Evolutionary conservation across 2,329 filamentous ascomycete genomes (phyloP).

Genomic region (Ophiognomonia clavigignenti-juglandacearum): DNA sequence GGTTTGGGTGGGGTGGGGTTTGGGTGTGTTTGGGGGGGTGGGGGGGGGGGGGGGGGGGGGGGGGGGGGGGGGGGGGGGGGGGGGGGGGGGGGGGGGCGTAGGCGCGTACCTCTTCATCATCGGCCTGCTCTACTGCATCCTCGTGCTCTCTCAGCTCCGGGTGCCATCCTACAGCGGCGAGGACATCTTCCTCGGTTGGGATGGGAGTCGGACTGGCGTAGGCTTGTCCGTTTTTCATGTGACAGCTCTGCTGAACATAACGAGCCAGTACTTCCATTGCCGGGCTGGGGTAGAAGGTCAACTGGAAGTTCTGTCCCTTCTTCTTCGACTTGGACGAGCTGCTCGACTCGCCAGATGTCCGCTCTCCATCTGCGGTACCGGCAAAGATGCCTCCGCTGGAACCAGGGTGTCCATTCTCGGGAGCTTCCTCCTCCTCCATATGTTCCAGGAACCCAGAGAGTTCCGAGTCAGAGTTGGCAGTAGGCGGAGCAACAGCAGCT

Average conservation of each 20-base stretch:
- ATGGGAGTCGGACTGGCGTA: neutral
- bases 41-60: too few species aligned
- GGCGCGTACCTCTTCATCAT: conserved; percentile 7
- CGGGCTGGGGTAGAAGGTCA: conserved; percentile 13
- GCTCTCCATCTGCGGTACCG: neutral
- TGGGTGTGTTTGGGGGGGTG: neutral
- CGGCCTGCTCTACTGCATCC: neutral
- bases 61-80: too few species aligned
- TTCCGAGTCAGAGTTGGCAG: neutral
- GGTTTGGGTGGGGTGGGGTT: too few species aligned
- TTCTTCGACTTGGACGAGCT: neutral
- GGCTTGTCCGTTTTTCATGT: neutral
- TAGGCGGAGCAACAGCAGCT: neutral
- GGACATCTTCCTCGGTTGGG: conserved; percentile 4
- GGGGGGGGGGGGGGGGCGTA: too few species aligned
- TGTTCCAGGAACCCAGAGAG: conserved; percentile 8
- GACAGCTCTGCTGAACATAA: conserved; percentile 7
- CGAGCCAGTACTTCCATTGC: conserved; percentile 8
- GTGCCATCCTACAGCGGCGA: conserved; percentile 10
- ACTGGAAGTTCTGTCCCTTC: conserved; percentile 8
- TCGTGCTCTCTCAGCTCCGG: neutral
- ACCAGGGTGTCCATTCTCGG: neutral
- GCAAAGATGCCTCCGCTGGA: neutral
- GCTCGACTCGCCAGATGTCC: neutral
- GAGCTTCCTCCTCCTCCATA: conserved; percentile 2